These are phyloP conservation scores for Ustilago tritici DNA, from an alignment of 1,284 basidiomycete species.

Conservation along the genomic window DNA sequence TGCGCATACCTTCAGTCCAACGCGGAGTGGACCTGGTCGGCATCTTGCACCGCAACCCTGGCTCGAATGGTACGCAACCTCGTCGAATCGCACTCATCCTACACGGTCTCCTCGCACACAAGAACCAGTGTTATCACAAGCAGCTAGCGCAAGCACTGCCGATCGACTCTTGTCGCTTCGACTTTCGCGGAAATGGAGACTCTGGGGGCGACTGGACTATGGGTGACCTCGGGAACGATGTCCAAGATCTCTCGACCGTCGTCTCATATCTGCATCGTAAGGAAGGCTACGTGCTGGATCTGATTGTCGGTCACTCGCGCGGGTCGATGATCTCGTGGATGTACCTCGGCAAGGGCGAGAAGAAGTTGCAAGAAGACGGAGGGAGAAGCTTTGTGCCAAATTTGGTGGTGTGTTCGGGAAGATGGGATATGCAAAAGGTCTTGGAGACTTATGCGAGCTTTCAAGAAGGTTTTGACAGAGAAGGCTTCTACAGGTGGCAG, in stretches of 20 bases:
- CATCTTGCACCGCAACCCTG: slow-evolving; percentile 20
- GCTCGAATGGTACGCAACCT: neutral
- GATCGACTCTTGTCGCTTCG: slow-evolving; percentile 83
- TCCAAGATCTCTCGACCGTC: slow-evolving; percentile 35
- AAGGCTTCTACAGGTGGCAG: slow-evolving; percentile 53
- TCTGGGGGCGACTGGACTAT: slow-evolving; percentile 30
- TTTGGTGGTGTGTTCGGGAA: slow-evolving; percentile 19
- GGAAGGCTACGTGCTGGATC: slow-evolving; percentile 16
- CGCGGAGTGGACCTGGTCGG: slow-evolving; percentile 20
- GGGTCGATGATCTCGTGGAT: slow-evolving; percentile 39
- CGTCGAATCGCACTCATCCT: slow-evolving; percentile 51
- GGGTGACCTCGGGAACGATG: slow-evolving; percentile 28
- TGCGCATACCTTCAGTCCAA: slow-evolving; percentile 26
- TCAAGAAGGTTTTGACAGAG: slow-evolving; percentile 22
- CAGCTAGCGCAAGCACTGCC: slow-evolving; percentile 77
- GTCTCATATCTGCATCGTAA: slow-evolving; percentile 19
- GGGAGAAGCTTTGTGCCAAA: slow-evolving; percentile 15
- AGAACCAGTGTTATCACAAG: slow-evolving; percentile 81
- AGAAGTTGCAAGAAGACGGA: slow-evolving; percentile 12
- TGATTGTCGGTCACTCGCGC: slow-evolving; percentile 36
- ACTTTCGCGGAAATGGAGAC: slow-evolving; percentile 74
- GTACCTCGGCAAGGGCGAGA: slow-evolving; percentile 18
- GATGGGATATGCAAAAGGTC: slow-evolving; percentile 23
- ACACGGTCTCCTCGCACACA: slow-evolving; percentile 59
- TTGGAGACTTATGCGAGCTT: slow-evolving; percentile 23